Evolutionary conservation across 1,284 basidiomycete genomes (phyloP).

Genomic region (Cutaneotrichosporon daszewskae): DNA sequence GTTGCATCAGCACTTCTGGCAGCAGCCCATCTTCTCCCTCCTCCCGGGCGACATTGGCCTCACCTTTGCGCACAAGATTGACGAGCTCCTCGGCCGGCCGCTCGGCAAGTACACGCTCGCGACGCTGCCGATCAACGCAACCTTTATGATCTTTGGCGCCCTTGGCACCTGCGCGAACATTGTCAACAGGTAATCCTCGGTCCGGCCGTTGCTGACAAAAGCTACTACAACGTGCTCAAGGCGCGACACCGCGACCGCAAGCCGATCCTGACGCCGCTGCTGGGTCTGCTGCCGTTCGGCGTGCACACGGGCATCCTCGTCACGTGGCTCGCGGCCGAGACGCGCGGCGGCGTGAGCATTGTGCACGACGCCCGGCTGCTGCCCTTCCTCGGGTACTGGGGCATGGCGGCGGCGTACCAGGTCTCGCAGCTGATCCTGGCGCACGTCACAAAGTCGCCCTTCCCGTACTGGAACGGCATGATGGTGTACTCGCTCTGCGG

Average conservation of each 20-base stretch:
- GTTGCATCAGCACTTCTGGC: slow-evolving; percentile 73
- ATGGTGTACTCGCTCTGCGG: slow-evolving; percentile 76
- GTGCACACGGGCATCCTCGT: slow-evolving; percentile 65
- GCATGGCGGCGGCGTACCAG: slow-evolving; percentile 59
- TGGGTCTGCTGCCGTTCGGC: slow-evolving; percentile 74
- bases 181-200: slow-evolving; percentile 52
- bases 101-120: slow-evolving; percentile 26
- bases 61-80: slow-evolving; percentile 21
- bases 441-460: slow-evolving; percentile 77
- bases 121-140: slow-evolving; percentile 73
- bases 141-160: slow-evolving; percentile 76
- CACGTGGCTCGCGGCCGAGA: slow-evolving; percentile 66
- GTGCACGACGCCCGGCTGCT: slow-evolving; percentile 61
- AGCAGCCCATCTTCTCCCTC: slow-evolving; percentile 31
- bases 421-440: slow-evolving; percentile 90
- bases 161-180: slow-evolving; percentile 79
- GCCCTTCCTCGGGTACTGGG: slow-evolving; percentile 86
- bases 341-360: slow-evolving; percentile 51
- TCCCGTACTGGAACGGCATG: slow-evolving; percentile 82
- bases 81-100: slow-evolving; percentile 26
- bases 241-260: slow-evolving; percentile 51
- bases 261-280: slow-evolving; percentile 56
- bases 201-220: background rate
- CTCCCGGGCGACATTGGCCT: slow-evolving; percentile 24
- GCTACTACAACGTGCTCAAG: slow-evolving; percentile 66